Conservation (phyloP, 257 asterid species). For the Nicotiana obtusifolia region DNA sequence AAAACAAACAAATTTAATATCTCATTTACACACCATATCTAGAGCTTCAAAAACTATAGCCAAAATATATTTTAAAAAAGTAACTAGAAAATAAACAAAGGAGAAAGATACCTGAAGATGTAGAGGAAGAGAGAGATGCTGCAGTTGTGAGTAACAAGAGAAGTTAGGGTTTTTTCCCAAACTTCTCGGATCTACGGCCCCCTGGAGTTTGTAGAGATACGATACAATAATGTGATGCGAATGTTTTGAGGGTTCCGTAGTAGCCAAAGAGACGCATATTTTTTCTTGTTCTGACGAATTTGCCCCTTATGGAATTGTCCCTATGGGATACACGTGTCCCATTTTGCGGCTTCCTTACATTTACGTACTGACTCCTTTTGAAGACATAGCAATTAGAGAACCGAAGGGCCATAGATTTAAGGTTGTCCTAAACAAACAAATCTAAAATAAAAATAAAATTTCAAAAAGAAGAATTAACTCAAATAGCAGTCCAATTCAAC, state of each 20-base stretch:
- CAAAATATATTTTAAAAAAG: not conserved
- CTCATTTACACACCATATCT: not conserved
- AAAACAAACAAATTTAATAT: not conserved
- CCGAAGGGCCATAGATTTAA: not conserved
- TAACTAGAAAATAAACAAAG: not conserved
- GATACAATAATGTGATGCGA: not conserved
- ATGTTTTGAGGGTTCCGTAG: too few species aligned
- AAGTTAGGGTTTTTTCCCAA: not conserved
- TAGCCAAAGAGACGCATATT: too few species aligned
- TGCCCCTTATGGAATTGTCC: not conserved
- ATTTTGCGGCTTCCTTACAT: not conserved
- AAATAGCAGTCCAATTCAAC: too few species aligned
- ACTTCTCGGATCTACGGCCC: not conserved
- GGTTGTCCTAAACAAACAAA: not conserved
- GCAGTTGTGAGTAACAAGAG: not conserved
- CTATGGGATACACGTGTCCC: not conserved
- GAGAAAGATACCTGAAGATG: not conserved
- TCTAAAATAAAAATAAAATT: too few species aligned
- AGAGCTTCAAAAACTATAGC: not conserved
- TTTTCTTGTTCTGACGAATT: not conserved
- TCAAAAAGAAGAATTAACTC: too few species aligned
- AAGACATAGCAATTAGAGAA: not conserved
- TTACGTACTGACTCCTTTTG: not conserved
- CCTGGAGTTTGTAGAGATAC: not conserved
- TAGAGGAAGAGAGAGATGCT: not conserved